Evolutionary conservation across 352 stramenopile species (phyloP), one percentile per base, ranked within the genome.

Genomic region (Phytophthora crassamura): DNA sequence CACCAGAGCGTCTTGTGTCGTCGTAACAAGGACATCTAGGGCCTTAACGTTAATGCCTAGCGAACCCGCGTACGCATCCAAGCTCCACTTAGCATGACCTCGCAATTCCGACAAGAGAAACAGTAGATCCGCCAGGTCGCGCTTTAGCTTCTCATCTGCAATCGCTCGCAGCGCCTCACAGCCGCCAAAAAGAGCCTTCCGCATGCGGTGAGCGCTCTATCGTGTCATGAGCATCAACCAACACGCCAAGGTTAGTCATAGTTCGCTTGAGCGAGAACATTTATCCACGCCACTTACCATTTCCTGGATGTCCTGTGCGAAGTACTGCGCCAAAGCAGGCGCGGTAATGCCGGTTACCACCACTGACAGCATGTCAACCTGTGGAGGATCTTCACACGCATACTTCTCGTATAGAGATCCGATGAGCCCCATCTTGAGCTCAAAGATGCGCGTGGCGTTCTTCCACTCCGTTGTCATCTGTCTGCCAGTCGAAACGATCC

Each of bases 241-340:
- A 22, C 25, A 28, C 34, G 34, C 12, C 14, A 47, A 34, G 39
- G 18, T 39, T 33, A 59, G 45, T 49, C 25, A 36, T 12, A 6
- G 7, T 40, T 36, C 20, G 10, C 20, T 33, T 30, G n/a, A 34
- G 38, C 30, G 34, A 59, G 20, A 18, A 43, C 18, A 60, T 10
- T 35, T 42, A 36, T 14, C 18, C 42, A 35, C 7, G 33, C 18
- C n/a, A 65, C 73, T 33, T 60, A 90, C 84, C 79, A 90, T 88
- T 66, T 91, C 85, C 45, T 91, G 82, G 45, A 93, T 93, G 55
- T 93, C 82, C 64, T 93, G 85, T 2, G 85, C 82, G 63, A 93
- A 93, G 43, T 89, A 93, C 51, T 93, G 85, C 1, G 81, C 79
- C 6, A 93, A 60, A 11, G 81, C 82, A 22, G 85, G 85, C 7